phyloP scores from a whole-genome alignment of 108 stramenopile genomes.

The Nannochloropsis granulata region DNA sequence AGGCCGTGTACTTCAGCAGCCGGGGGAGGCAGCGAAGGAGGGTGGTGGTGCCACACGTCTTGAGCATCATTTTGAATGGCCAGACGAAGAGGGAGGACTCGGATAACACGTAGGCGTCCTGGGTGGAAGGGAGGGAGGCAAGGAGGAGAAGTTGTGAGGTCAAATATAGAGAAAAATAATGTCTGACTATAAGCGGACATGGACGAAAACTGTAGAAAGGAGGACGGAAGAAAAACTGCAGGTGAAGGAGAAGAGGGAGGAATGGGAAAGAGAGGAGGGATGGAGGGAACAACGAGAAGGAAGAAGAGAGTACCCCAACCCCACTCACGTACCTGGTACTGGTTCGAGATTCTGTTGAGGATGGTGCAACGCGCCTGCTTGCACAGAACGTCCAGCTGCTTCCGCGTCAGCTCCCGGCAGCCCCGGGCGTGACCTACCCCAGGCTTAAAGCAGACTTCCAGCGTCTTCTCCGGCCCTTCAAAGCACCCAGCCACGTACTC shows the following conservation, averaged over 20 bases:
- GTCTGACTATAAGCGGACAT: too few species aligned
- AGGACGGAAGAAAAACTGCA: background rate
- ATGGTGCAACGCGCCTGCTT: slow-evolving; percentile 86
- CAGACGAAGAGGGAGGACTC: slow-evolving; percentile 97
- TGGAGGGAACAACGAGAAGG: background rate
- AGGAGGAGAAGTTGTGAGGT: background rate
- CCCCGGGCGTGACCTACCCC: slow-evolving; percentile 44
- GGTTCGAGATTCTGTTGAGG: slow-evolving; percentile 70
- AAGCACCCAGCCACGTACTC: slow-evolving; percentile 32
- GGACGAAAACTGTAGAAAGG: background rate
- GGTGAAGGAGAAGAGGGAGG: background rate
- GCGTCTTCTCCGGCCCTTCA: slow-evolving; percentile 53
- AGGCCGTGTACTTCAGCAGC: slow-evolving; percentile 64
- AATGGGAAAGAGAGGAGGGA: background rate
- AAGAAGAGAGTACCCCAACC: too few species aligned
- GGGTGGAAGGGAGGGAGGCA: background rate
- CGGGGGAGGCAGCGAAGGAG: slow-evolving; percentile 83
- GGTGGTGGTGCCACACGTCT: slow-evolving; percentile 99
- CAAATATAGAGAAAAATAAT: too few species aligned
- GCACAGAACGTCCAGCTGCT: slow-evolving; percentile 75
- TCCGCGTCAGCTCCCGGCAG: slow-evolving; percentile 57
- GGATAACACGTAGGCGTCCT: slow-evolving; percentile 91
- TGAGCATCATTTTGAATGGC: slow-evolving; percentile 91
- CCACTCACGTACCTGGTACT: slow-evolving; percentile 32
- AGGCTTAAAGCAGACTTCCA: slow-evolving; percentile 53